Evolutionary conservation across 1,284 basidiomycete species (phyloP), one percentile per base, ranked within the genome.

Genomic region (Irpex lacteus): DNA sequence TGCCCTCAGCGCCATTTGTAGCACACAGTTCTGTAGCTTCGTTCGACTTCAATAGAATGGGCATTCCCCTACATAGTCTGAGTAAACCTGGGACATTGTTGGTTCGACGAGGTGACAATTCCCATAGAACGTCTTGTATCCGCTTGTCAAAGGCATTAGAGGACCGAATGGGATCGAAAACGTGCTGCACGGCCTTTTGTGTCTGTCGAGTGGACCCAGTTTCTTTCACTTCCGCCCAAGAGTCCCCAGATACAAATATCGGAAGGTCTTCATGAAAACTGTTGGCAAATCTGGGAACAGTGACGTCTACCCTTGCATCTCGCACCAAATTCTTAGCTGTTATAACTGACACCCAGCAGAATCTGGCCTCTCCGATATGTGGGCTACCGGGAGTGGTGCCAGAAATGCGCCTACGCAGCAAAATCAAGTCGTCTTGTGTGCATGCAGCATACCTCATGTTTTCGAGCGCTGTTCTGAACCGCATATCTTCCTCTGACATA

Each of bases 1-100:
- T 64, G 2, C 64, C 79, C 64, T 79, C 76, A 64, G 78, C 79
- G 3, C 79, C 80, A 62, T 80, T 80, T 7, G 77, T 81, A 7
- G 78, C 77, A 60, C 75, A 74, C 1, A 75, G 59, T 59, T 80
- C 76, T 7, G 77, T 79, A 1, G 76, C 78, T 40, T 71, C 61
- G 66, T 80, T 79, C 4, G 70, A 34, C 37, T 74, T 71, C 2
- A 81, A 70, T 68, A 82, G 75, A 0, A 82, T 69, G 32, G 79
- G 80, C 68, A 81, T 70, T 0, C 77, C 78, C 19, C 73, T 54
- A 69, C 79, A 82, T 0, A 82, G 57, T 0, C 65, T 61, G 1
- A 81, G 60, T 19, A 11, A n/a, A 47, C 40, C 40, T 47, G 40
- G 13, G 40, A 47, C 40, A 47, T 47, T 11, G 11, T 47, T n/a